Evolutionary conservation across 2,329 filamentous ascomycete genomes (phyloP), one percentile per base, ranked within the genome.

Genomic region (Cryphonectria naterciae): DNA sequence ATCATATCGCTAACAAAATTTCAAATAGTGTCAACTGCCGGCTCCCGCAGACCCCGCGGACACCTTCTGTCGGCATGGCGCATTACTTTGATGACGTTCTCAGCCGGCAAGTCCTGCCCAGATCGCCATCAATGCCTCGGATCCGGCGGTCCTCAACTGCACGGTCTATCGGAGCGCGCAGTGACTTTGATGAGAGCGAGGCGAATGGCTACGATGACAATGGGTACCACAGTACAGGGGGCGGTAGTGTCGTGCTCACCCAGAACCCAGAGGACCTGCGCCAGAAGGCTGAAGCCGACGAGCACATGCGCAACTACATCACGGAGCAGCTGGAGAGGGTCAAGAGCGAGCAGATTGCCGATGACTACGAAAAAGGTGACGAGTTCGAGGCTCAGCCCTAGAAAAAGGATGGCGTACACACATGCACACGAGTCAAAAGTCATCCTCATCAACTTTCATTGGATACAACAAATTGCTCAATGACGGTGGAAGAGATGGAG

Each of bases 1-100:
- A 52, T 25, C 43, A 46, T 61, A n/a, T 70, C 71, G 77, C 85
- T 89, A 81, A 89, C 79, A 60, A 67, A 64, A 35, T 69, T 2
- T 69, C 2, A 19, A 19, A 70, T 74, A 95, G 93, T 75, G 87
- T 97, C 78, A 96, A 90, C 79, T 97, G 95, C 80, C 93, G 95
- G 77, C 89, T 97, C 19, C 95, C 95, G 1, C 94, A 98, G 77
- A 98, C 96, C 0, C 96, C 96, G 19, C 92, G 94, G 65, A 97
- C 94, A 3, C 95, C 95, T 1, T 90, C 91, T 2, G 88, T 89
- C 1, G 94, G 91, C 56, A 95, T 97, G 82, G 88, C 92, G 10
- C 95, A 98, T 80, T 98, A 98, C 85, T 98, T 98, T 79, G 95
- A 98, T 77, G 95, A 98, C 77, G 89, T 94, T 72, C 92, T 97